Percentiles rank a stretch among this genome's conserved stretches.
phyloP scores from a whole-genome alignment of 148 eudicot genomes.

The Rhododendron kiyosumense region DNA sequence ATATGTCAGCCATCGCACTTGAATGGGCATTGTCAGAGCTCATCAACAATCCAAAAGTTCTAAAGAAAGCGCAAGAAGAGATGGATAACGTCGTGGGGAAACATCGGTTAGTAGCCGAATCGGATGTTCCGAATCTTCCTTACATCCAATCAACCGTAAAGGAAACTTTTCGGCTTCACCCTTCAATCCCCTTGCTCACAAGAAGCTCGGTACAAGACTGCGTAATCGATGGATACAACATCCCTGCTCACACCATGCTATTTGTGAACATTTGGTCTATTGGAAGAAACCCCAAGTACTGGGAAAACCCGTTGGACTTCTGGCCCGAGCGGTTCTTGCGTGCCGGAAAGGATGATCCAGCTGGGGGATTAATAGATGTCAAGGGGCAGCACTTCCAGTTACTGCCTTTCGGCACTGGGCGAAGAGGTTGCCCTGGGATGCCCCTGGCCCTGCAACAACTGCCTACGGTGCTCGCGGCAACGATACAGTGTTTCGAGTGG shows the following conservation, averaged over 20 bases:
- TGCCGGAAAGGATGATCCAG: neutral
- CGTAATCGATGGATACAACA: constrained; percentile 17
- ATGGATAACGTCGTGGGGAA: constrained; percentile 13
- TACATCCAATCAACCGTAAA: constrained; percentile 17
- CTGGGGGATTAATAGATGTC: constrained; percentile 7
- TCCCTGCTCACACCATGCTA: constrained; percentile 21
- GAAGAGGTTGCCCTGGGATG: constrained; percentile 30
- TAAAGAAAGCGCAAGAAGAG: constrained; percentile 17
- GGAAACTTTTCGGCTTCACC: constrained; percentile 23
- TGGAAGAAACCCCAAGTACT: constrained; percentile 14
- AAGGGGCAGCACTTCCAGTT: constrained; percentile 19
- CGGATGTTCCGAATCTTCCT: constrained; percentile 3
- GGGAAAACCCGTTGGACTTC: constrained; percentile 27
- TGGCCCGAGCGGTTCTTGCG: constrained; percentile 23
- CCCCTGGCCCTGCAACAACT: constrained; percentile 14
- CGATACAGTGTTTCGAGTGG: constrained; percentile 33
- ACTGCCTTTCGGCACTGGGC: constrained; percentile 28
- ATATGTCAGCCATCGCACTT: constrained; percentile 14
- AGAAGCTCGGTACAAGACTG: constrained; percentile 18
- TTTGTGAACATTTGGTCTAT: constrained; percentile 28
- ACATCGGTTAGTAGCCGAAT: constrained; percentile 11
- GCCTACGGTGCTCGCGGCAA: constrained; percentile 10
- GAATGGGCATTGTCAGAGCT: constrained; percentile 18
- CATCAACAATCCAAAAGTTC: constrained; percentile 19
- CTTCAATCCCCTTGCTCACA: constrained; percentile 21